Base-by-base conservation (phyloP, 306 rosid species). In the Datisca glomerata region DNA sequence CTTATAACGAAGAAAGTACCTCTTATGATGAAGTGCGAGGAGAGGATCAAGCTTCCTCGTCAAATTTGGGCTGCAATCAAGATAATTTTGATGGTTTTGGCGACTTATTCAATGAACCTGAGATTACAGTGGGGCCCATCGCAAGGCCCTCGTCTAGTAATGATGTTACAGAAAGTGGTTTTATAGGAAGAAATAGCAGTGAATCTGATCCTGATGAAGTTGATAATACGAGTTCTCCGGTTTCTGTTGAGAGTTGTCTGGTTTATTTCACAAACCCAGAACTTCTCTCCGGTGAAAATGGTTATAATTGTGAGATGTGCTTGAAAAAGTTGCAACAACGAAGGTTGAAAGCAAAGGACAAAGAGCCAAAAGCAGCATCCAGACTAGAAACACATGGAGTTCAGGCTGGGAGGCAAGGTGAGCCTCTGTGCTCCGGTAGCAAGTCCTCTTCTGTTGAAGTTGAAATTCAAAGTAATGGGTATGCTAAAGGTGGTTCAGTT, bases 151-250 rank as follows among this genome's bases (percentile, higher is more conserved):
- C 76, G 39, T 46, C 64, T 4, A 37, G 54, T 23, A 63, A 59
- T 45, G 86, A 69, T 33, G 76, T 57, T 24, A 37, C 51, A 16
- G 78, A 51, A 50, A 55, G 81, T 68, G 73, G 77, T 56, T 56
- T 68, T 23, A 21, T 64, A 16, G 63, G 52, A 18, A 75, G 67
- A 51, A 67, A 63, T 47, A 56, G 40, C 49, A 80, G 86, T 20
- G 96, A 84, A 49, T 91, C 98, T 49, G 98, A 91, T 64, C 82
- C 94, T 8, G 94, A 85, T 63, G 98, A 84, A 80, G 94, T 91
- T 66, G 98, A 91, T 69, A 71, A 85, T 48, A 53, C 92, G 9
- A 60, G 73, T 75, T 73, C 96, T 59, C 98, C 91, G 0, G 92
- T 91, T 15, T 84, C 98, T 15, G 69, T 91, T 28, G 96, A 80